Evolutionary conservation across 2,329 filamentous ascomycete species (phyloP), one percentile per base, ranked within the genome.

Genomic region (Neoascochyta sp.): DNA sequence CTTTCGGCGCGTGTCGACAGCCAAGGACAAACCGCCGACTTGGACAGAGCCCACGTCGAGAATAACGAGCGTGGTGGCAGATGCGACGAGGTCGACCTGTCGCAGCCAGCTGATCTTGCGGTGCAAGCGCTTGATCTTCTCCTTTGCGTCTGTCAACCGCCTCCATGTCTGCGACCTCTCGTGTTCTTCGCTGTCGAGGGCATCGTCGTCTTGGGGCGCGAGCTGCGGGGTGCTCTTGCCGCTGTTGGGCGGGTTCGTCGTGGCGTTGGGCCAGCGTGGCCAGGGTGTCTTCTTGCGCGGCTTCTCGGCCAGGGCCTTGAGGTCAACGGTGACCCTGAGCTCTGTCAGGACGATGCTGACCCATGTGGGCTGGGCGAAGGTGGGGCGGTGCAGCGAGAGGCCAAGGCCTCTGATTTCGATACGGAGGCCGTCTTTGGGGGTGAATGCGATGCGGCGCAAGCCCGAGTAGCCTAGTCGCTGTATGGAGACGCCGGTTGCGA

Each of bases 341-440:
- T 95, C 92, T 52, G 80, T 86, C 37, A 98, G 67, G 7, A 92
- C 85, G 28, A 98, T 73, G 60, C 89, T 96, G 50, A 95, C 70
- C 88, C 90, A 96, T 41, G 93, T 96, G 24, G 92, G 92, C 62
- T 96, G 88, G 25, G 90, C 87, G 65, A 98, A 96, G 5, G 92
- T 96, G 9, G 92, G 92, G 4, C 89, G 81, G 65, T 98, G 92
- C 42, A 96, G 66, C 34, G 86, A 83, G 50, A 98, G 73, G 24
- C 92, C 88, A 29, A 98, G 73, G 28, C 89, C 86, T 28, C 92
- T 81, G 34, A 98, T 81, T 62, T 95, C 87, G 62, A 98, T 79
- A 52, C 83, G 83, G 54, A 95, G 70, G 49, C 92, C 92, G 75
- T 95, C 87, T 63, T 76, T 81, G 16, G 87, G 87, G 9, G 86